Evolutionary conservation across 1,284 basidiomycete species (phyloP), one percentile per base, ranked within the genome.

Genomic region (Hemileia vastatrix): DNA sequence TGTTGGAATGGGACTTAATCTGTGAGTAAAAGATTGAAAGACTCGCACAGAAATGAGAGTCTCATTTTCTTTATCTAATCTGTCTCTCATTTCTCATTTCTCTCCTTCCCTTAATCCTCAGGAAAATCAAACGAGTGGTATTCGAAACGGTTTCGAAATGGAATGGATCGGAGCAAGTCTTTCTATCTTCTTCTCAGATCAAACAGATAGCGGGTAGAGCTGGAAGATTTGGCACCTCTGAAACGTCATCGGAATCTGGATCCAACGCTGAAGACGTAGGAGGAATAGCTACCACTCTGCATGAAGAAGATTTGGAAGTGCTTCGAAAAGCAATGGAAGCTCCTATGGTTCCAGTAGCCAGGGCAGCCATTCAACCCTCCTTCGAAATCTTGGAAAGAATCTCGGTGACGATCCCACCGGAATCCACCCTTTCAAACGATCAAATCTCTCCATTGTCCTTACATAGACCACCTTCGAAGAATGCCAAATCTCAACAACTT

Each of bases 161-260:
- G 70, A 71, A 75, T 55, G 73, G 73, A 18, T 66, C 63, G 23
- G 68, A 71, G n/a, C 64, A 64, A 11, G 67, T 72, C 6, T 51
- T 62, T 3, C 59, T 75, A 8, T 69, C 67, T 2, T 62, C 69
- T 1, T 70, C 68, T 19, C 73, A 75, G 62, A 73, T 75, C 67
- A 75, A 75, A 57, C 73, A 75, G 63, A 75, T 75, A 31, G 73
- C 73, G 0, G 73, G 73, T 4, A 62, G 73, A 13, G 73, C 73
- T 8, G 73, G 73, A 1, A 62, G 73, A 3, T 75, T 72, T 63
- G 73, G 73, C 6, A 73, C 72, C 36, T 40, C 36, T 9, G 36
- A 23, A 65, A 66, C 21, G 47, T 9, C 11, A 11, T 40, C 36
- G 15, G 15, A 40, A 40, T 40, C 36, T 11, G 36, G 15, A 15